Evolutionary conservation across 1,284 basidiomycete species (phyloP).

Genomic region (Irpex lacteus): DNA sequence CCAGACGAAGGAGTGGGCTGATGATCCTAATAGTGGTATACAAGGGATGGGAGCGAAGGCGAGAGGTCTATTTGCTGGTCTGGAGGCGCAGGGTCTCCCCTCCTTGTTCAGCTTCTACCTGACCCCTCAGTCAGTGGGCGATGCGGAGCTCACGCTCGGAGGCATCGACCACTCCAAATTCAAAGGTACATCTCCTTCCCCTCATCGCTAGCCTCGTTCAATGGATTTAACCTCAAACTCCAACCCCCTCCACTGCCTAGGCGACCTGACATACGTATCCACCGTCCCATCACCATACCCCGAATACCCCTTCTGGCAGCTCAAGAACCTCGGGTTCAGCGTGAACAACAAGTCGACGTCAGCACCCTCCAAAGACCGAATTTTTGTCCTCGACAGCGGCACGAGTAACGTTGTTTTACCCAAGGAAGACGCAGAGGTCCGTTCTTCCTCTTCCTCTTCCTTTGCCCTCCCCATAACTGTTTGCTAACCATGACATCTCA

Average conservation of each 20-base stretch:
- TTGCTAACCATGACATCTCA: no score
- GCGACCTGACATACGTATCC: background rate
- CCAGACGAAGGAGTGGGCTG: constrained; percentile 45
- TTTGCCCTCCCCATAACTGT: no score
- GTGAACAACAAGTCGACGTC: constrained; percentile 51
- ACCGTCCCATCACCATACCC: constrained; percentile 18
- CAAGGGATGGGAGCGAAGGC: constrained; percentile 28
- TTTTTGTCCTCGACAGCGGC: constrained; percentile 55
- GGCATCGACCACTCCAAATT: constrained; percentile 52
- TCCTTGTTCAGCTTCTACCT: constrained; percentile 51
- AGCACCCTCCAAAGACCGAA: constrained; percentile 36
- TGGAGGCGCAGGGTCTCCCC: constrained; percentile 46
- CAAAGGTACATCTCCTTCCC: constrained; percentile 33
- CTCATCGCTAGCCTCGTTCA: no score
- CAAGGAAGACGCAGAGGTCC: constrained; percentile 43
- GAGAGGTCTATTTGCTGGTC: constrained; percentile 23
- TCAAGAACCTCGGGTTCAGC: constrained; percentile 41
- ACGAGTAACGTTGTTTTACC: constrained; percentile 54
- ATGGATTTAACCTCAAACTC: no score
- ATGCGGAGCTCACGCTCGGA: constrained; percentile 52
- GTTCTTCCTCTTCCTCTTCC: background rate
- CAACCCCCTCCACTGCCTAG: no score
- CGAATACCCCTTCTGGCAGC: constrained; percentile 40
- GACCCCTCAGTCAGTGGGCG: constrained; percentile 45
- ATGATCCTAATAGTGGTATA: constrained; percentile 55